Conservation (phyloP, 2,329 filamentous ascomycete genomes). For the Blumeriella jaapii region DNA sequence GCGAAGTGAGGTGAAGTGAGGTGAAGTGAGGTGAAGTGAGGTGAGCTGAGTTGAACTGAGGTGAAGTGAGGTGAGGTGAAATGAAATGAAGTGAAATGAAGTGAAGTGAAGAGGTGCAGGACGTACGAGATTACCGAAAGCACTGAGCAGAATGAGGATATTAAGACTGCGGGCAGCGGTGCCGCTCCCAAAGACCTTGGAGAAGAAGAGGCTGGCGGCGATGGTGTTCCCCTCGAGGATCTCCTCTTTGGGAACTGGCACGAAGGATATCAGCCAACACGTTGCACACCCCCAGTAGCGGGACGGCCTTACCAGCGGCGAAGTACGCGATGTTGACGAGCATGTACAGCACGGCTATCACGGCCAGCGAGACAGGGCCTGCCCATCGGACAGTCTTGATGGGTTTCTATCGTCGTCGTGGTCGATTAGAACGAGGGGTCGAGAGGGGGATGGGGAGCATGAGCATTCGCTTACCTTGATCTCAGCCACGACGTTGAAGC, state of each 20-base stretch:
- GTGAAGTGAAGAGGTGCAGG: too few relatives aligned
- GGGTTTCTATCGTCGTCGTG: conserved; percentile 33
- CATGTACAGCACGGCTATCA: conserved; percentile 44
- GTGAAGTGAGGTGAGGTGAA: too few relatives aligned
- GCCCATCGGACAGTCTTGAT: conserved; percentile 41
- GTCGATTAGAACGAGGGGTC: background rate
- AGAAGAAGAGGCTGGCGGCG: conserved; percentile 31
- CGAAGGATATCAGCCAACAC: background rate
- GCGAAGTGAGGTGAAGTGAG: too few relatives aligned
- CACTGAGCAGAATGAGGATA: conserved; percentile 36
- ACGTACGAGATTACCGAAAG: conserved; percentile 40
- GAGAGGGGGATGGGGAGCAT: too few relatives aligned
- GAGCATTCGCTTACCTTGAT: too few relatives aligned
- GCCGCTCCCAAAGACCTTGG: conserved; percentile 37
- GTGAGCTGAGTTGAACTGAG: too few relatives aligned
- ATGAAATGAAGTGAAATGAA: too few relatives aligned
- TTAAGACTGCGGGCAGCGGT: conserved; percentile 35
- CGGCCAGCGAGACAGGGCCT: conserved; percentile 37
- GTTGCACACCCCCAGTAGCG: background rate
- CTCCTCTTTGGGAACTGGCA: conserved; percentile 37
- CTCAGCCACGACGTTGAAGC: conserved; percentile 51
- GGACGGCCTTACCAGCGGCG: conserved; percentile 28
- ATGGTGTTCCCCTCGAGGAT: conserved; percentile 41
- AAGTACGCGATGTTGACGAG: conserved; percentile 52
- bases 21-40: too few relatives aligned